Evolutionary conservation across 129 eudicot genomes (phyloP), one percentile per base, ranked within the genome.

Genomic region (Helianthus annuus): DNA sequence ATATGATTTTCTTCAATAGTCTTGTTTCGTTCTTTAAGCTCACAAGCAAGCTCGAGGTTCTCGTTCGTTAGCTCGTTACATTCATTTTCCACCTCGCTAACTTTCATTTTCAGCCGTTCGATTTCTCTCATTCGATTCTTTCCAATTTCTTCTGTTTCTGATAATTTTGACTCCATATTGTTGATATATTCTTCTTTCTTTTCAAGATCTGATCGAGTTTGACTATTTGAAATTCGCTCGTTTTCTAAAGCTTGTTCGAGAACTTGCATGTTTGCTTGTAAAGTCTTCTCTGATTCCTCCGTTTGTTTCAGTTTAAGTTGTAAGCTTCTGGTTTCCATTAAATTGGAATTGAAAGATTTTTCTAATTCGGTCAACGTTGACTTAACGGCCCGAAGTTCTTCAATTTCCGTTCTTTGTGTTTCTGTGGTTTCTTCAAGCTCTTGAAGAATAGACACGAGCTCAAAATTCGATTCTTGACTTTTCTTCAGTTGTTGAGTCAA

Each of bases 381-480:
- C 45, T 76, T 73, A 4, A 77, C 68, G 4, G 42, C 54, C 36
- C 83, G 68, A 80, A 91, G 88, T 55, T 85, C 81, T 78, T 91
- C 86, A 32, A 91, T 82, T 55, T 91, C 95, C 38, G 70, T 48
- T 75, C 73, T 88, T 80, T 91, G 95, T 64, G 83, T 77, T 75
- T 88, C 90, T 42, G 86, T 84, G 13, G 83, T 78, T 52, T 85
- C 85, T 72, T 91, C 97, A 44, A 91, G 77, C 53, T 91, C 97
- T 74, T 84, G 91, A 67, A 91, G 90, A 78, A 91, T 76, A 70
- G 76, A 78, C 75, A 91, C 86, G 22, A 91, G 91, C 75, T 91
- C 88, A 38, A 88, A 68, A 74, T 91, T 91, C 5, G 95, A 91
- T 56, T 88, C 92, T 76, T 84, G 97, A 66, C 85, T 88, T 57